Evolutionary conservation across 257 asterid genomes (phyloP).

Genomic region (Primulina tabacum): DNA sequence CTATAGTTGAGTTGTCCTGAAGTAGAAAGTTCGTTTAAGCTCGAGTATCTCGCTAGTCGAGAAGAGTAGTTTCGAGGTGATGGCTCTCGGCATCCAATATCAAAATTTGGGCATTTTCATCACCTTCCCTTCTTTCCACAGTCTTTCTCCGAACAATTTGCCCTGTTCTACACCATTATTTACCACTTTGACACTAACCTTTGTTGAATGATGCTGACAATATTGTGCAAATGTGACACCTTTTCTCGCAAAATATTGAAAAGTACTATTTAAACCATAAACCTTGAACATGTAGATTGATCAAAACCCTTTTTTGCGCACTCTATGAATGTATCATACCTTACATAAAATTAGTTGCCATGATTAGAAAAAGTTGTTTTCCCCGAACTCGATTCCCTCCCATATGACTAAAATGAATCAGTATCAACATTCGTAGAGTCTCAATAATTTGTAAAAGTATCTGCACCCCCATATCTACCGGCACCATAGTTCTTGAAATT

Average conservation of each 20-base stretch:
- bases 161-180: slow-evolving; percentile 61
- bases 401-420: slow-evolving; percentile 67
- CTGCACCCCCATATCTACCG: slow-evolving; percentile 54
- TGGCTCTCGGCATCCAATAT: slow-evolving; percentile 64
- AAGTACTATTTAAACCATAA: slow-evolving; percentile 64
- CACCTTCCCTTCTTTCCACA: slow-evolving; percentile 43
- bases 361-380: slow-evolving; percentile 56
- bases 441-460: slow-evolving; percentile 54
- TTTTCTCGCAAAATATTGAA: slow-evolving; percentile 65
- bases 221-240: slow-evolving; percentile 72
- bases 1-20: slow-evolving; percentile 45
- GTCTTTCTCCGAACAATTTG: slow-evolving; percentile 69
- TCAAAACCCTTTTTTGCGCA: slow-evolving; percentile 58
- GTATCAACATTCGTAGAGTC: slow-evolving; percentile 65
- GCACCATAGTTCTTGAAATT: slow-evolving; percentile 63
- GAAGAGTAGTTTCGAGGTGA: slow-evolving; percentile 53
- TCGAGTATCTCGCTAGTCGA: slow-evolving; percentile 30
- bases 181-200: slow-evolving; percentile 25
- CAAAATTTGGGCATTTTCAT: slow-evolving; percentile 71
- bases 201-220: neutral
- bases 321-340: slow-evolving; percentile 63
- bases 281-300: slow-evolving; percentile 46
- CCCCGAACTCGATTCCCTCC: slow-evolving; percentile 43
- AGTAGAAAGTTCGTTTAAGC: slow-evolving; percentile 38
- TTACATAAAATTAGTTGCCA: slow-evolving; percentile 70